phyloP scores from a whole-genome alignment of 1,139 yeast genomes.

The Kazachstania sp. region DNA sequence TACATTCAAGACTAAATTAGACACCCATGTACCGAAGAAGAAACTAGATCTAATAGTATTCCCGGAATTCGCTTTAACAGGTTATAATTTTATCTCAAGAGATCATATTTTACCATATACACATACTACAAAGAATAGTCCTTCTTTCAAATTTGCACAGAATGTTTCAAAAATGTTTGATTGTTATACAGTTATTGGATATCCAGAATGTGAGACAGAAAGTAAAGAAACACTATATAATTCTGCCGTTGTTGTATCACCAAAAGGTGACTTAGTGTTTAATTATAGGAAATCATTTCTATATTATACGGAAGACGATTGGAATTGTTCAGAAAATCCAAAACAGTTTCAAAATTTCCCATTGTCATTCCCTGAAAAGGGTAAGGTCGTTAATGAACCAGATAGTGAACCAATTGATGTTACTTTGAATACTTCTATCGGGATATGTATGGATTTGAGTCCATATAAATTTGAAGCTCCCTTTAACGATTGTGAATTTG shows the following conservation, averaged over 20 bases:
- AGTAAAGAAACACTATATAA: conserved; percentile 44
- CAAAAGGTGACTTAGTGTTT: conserved; percentile 49
- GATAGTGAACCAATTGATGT: conserved; percentile 16
- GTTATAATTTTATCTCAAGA: conserved; percentile 57
- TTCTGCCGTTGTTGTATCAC: conserved; percentile 59
- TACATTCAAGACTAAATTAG: conserved; percentile 16
- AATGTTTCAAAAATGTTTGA: conserved; percentile 41
- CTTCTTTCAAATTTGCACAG: conserved; percentile 50
- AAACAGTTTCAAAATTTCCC: conserved; percentile 38
- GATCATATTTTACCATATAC: conserved; percentile 53
- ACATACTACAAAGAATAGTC: conserved; percentile 40
- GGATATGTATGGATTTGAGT: conserved; percentile 93
- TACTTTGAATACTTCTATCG: conserved; percentile 45
- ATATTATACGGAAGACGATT: conserved; percentile 68
- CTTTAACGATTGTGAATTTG: conserved; percentile 64
- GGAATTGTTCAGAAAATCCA: conserved; percentile 76
- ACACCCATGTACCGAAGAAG: conserved; percentile 9
- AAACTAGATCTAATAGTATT: conserved; percentile 57
- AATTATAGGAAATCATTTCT: conserved; percentile 74
- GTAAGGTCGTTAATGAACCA: not conserved
- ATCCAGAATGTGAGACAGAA: conserved; percentile 48
- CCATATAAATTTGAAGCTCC: conserved; percentile 82
- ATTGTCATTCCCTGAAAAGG: conserved; percentile 12
- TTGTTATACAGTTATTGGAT: conserved; percentile 74
- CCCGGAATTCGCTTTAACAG: conserved; percentile 82